Evolutionary conservation across 352 stramenopile species (phyloP).

Genomic region (Pythium aphanidermatum): DNA sequence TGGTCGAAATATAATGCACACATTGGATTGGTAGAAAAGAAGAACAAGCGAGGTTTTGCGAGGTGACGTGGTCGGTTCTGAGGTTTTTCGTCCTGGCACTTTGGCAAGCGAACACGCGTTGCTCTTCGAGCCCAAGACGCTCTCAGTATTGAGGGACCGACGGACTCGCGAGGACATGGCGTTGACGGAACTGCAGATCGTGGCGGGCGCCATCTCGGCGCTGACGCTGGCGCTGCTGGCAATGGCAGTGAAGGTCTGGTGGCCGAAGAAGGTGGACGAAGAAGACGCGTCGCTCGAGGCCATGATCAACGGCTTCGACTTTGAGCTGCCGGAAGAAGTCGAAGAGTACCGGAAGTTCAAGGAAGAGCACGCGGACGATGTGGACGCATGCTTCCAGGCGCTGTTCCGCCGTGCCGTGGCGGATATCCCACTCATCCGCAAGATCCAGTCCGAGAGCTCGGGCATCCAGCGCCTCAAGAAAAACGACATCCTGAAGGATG

Average conservation of each 20-base stretch:
- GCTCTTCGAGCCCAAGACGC: background rate
- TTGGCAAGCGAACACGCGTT: conserved; percentile 21
- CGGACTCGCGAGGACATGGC: conserved; percentile 18
- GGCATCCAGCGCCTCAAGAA: conserved; percentile 83
- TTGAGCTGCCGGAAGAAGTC: conserved; percentile 74
- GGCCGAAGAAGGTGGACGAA: conserved; percentile 64
- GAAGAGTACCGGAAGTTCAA: conserved; percentile 71
- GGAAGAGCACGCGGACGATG: conserved; percentile 54
- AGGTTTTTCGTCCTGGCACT: conserved; percentile 21
- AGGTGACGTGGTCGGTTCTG: background rate
- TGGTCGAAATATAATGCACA: background rate
- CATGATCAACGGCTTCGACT: conserved; percentile 89
- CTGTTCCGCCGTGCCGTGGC: conserved; percentile 79
- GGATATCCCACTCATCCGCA: conserved; percentile 82
- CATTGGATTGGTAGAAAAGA: conserved; percentile 7
- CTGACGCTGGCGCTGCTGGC: conserved; percentile 51
- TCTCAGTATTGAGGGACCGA: conserved; percentile 7
- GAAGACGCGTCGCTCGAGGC: conserved; percentile 74
- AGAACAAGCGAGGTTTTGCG: conserved; percentile 1
- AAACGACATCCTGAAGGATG: conserved; percentile 87
- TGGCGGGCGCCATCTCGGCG: conserved; percentile 52
- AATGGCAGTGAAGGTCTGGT: conserved; percentile 59
- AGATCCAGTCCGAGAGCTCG: conserved; percentile 81
- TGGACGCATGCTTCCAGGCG: conserved; percentile 69
- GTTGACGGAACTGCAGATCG: conserved; percentile 69